Conservation (phyloP, 2,329 filamentous ascomycete genomes). For the Cladobotryum protrusum region DNA sequence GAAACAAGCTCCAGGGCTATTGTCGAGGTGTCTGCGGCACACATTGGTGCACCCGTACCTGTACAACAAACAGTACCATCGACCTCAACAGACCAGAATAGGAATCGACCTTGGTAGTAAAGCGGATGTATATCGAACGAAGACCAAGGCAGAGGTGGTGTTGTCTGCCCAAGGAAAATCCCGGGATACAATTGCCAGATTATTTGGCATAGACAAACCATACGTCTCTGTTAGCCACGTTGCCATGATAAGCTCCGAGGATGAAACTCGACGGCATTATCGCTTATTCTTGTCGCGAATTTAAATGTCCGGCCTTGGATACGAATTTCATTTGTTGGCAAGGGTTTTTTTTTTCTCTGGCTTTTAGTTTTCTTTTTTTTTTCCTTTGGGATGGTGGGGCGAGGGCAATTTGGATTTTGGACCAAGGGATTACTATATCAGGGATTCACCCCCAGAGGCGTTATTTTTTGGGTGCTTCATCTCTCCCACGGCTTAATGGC, state of each 20-base stretch:
- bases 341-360: not conserved
- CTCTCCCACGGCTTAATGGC: not conserved
- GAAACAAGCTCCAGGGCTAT: not conserved
- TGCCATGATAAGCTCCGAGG: no score
- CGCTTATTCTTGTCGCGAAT: no score
- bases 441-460: not conserved
- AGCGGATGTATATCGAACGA: not conserved
- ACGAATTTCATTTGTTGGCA: not conserved
- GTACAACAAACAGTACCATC: not conserved
- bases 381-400: not conserved
- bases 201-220: no score
- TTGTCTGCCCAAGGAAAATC: no score
- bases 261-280: no score
- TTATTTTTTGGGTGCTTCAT: not conserved
- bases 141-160: no score
- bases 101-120: slow-evolving; percentile 8
- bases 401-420: not conserved
- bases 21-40: not conserved
- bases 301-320: not conserved
- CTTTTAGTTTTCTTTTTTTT: not conserved
- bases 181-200: no score
- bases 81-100: not conserved
- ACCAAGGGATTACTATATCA: not conserved
- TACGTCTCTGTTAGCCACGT: no score
- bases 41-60: not conserved